Evolutionary conservation across 73 alveolate species (phyloP), one percentile per base, ranked within the genome.

Genomic region (Paramecium biaurelia): DNA sequence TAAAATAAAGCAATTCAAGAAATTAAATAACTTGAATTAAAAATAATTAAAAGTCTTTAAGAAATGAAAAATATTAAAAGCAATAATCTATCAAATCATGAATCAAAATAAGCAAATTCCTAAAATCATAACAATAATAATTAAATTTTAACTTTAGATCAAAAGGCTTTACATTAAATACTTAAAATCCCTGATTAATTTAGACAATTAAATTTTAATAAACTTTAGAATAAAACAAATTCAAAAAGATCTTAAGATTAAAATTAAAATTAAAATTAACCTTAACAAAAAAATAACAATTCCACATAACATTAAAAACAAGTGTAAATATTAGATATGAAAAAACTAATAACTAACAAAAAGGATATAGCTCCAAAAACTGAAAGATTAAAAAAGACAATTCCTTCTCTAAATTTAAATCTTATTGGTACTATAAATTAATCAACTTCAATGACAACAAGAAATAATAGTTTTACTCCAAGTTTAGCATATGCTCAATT

Each of bases 391-490:
- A 79, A 79, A 18, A 79, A 45, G 43, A 79, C 45, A 1, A 79
- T 79, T 14, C 90, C 90, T 23, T 37, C 90, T 41, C 15, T 79
- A 23, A 79, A 79, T 15, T 47, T 79, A 43, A 47, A 47, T 79
- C 41, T 79, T n/a, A 42, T 41, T 43, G 70, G 47, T 20, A 10
- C 56, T 15, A 79, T 79, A 38, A 79, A 79, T 43, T 63, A 63
- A 63, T 63, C 84, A 5, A 32, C 90, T 30, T 79, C 90, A 38
- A 20, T 45, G 28, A 79, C 90, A 21, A 23, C 90, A 43, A 38
- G 90, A 47, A 79, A 79, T 10, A 79, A 79, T 43, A 79, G 90
- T 30, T 79, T 43, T 63, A 79, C 45, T 23, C 90, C 90, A 9
- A 45, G 90, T 45, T 42, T 47, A 63, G 84, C 84, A 11, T 63